These are phyloP conservation scores for Rhytidhysteron rufulum DNA, from an alignment of 2,329 filamentous ascomycete species.

Conservation along the genomic window DNA sequence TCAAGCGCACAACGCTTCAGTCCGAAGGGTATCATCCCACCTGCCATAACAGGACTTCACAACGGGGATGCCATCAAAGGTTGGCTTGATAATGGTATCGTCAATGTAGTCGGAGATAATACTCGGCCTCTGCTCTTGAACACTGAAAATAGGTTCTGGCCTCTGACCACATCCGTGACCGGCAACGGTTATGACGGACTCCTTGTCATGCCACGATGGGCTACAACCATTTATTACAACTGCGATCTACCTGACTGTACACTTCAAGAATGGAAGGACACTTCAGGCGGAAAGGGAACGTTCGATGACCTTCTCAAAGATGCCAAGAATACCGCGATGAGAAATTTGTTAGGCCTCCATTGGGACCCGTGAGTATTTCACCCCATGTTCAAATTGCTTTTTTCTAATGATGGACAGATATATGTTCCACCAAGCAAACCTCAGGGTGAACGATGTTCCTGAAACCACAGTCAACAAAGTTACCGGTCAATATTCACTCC, in stretches of 20 bases:
- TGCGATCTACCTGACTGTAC: conserved; percentile 57
- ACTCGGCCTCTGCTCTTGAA: conserved; percentile 55
- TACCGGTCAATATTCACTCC: conserved; percentile 47
- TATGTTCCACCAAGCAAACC: conserved; percentile 65
- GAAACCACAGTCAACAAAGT: conserved; percentile 48
- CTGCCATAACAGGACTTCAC: conserved; percentile 61
- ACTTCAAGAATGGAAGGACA: conserved; percentile 57
- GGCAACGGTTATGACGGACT: conserved; percentile 55
- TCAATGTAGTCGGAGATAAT: conserved; percentile 61
- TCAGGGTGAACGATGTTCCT: conserved; percentile 48
- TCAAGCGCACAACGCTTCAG: conserved; percentile 47
- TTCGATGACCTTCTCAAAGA: conserved; percentile 51
- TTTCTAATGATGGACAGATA: conserved; percentile 27
- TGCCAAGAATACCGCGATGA: conserved; percentile 52
- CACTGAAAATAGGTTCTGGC: conserved; percentile 51
- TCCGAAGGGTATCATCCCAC: conserved; percentile 55
- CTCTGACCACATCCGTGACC: conserved; percentile 50
- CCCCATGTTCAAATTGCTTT: no score
- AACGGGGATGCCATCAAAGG: conserved; percentile 60
- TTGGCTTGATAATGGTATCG: conserved; percentile 58
- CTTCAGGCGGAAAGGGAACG: conserved; percentile 51
- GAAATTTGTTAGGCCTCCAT: conserved; percentile 55
- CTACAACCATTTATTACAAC: conserved; percentile 63
- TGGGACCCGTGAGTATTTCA: conserved; percentile 43
- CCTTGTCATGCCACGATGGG: conserved; percentile 57